Percentiles rank a stretch among this genome's conserved stretches.
Evolutionary conservation across 1,284 basidiomycete species (phyloP).

Genomic region (Hortiboletus rubellus): DNA sequence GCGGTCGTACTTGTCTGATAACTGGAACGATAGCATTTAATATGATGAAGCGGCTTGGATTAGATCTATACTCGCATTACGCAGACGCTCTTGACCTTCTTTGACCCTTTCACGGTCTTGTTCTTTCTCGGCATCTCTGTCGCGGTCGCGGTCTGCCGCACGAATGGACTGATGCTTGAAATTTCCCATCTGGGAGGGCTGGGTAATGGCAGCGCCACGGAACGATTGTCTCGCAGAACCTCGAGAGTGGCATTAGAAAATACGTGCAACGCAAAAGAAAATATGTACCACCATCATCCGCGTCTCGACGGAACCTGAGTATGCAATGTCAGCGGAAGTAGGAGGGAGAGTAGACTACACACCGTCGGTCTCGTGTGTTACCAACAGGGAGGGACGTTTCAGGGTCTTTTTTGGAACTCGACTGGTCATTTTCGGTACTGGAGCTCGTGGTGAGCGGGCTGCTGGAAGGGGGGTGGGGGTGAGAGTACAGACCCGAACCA

Average conservation of each 20-base stretch:
- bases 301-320: constrained; percentile 68
- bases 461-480: constrained; percentile 5
- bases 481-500: constrained; percentile 78
- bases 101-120: constrained; percentile 68
- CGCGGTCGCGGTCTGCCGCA: constrained; percentile 63
- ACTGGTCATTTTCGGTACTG: constrained; percentile 61
- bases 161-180: constrained; percentile 83
- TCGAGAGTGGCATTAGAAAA: constrained; percentile 36
- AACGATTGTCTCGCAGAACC: constrained; percentile 62
- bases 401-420: constrained; percentile 62
- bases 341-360: constrained; percentile 60
- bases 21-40: constrained; percentile 41
- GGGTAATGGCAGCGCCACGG: constrained; percentile 62
- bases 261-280: constrained; percentile 10
- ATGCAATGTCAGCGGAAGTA: constrained; percentile 46
- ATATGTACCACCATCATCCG: constrained; percentile 65
- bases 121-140: constrained; percentile 60
- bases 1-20: constrained; percentile 83
- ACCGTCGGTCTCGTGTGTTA: constrained; percentile 67
- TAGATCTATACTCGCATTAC: constrained; percentile 54
- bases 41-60: constrained; percentile 3
- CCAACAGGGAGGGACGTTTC: constrained; percentile 50
- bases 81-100: constrained; percentile 73
- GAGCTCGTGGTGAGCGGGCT: constrained; percentile 23
- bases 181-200: constrained; percentile 87